phyloP scores from a whole-genome alignment of 192 early-diverging fungal species.

The Allomyces macrogynus region DNA sequence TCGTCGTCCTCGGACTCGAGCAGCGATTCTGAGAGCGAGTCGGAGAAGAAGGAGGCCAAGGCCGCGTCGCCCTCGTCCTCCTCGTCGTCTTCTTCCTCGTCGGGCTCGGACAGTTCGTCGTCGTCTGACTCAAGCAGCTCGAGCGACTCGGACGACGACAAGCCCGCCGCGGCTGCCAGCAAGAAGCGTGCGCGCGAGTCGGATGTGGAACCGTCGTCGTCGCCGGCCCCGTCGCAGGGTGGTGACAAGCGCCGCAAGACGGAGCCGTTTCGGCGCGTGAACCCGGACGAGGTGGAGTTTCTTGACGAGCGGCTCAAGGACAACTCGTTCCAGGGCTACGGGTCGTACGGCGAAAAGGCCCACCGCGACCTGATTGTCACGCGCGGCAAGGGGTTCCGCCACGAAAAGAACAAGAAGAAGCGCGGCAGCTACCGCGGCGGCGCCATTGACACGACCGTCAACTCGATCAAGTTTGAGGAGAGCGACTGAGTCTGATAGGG shows the following conservation, averaged over 20 bases:
- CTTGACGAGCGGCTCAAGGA: constrained; percentile 59
- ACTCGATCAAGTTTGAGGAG: constrained; percentile 73
- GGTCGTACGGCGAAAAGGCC: constrained; percentile 82
- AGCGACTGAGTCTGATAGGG: no score
- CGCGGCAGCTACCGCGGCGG: constrained; percentile 85
- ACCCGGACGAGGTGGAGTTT: constrained; percentile 60
- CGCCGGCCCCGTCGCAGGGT: constrained; percentile 5
- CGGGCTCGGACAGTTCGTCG: constrained; percentile 11
- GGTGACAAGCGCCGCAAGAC: constrained; percentile 13
- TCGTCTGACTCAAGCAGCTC: constrained; percentile 3
- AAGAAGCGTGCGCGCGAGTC: not conserved
- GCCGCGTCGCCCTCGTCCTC: constrained; percentile 9
- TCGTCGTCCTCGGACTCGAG: not conserved
- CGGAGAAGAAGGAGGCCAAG: constrained; percentile 1
- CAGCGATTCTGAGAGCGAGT: not conserved
- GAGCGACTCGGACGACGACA: constrained; percentile 5
- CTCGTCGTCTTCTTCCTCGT: constrained; percentile 16
- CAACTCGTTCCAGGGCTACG: constrained; percentile 54
- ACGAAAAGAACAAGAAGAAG: constrained; percentile 97
- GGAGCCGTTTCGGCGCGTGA: constrained; percentile 67
- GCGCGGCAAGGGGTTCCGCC: constrained; percentile 76
- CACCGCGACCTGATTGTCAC: constrained; percentile 78
- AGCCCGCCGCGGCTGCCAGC: constrained; percentile 1
- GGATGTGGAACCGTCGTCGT: not conserved
- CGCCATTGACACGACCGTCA: constrained; percentile 55